A percentile compares a stretch with the other conserved stretches of the same genome.
Conservation (phyloP, 202 grass and related monocot species). For the Hordeum pubiflorum region DNA sequence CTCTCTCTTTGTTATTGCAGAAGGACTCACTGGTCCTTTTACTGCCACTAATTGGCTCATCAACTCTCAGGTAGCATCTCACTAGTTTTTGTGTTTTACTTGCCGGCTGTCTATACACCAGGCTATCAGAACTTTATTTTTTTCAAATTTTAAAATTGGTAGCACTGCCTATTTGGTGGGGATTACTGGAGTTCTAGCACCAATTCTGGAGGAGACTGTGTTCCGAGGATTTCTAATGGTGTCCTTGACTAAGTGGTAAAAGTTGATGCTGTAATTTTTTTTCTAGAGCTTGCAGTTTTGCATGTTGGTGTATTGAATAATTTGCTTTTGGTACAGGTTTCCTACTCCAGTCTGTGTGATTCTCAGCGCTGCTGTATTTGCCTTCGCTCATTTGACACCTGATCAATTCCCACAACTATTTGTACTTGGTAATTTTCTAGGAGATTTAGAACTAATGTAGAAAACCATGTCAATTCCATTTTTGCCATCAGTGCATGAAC, state of each 20-base stretch:
- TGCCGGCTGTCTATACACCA: not conserved
- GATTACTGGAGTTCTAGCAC: constrained; percentile 88
- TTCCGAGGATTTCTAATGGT: constrained; percentile 95
- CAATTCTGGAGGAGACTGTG: constrained; percentile 87
- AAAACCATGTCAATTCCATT: not conserved
- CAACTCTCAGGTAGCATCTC: constrained; percentile 58
- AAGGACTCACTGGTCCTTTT: constrained; percentile 79
- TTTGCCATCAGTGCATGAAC: not conserved
- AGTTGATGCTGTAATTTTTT: not conserved
- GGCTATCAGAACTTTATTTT: constrained; percentile 14
- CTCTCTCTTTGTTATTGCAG: constrained; percentile 30
- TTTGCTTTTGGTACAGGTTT: constrained; percentile 47
- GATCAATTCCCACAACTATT: constrained; percentile 87
- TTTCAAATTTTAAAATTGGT: not conserved
- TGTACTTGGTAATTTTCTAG: constrained; percentile 61
- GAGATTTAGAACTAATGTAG: not conserved
- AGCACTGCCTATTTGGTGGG: constrained; percentile 86
- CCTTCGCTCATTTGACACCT: constrained; percentile 81
- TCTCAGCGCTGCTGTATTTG: constrained; percentile 74
- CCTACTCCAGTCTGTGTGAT: constrained; percentile 72
- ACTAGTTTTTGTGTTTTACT: constrained; percentile 3
- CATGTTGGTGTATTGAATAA: constrained; percentile 17
- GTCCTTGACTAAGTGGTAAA: constrained; percentile 87
- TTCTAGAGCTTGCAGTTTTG: not conserved
- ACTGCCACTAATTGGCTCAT: constrained; percentile 86